Conservation (phyloP, 208 protist genomes). For the Crithidia sp. region DNA sequence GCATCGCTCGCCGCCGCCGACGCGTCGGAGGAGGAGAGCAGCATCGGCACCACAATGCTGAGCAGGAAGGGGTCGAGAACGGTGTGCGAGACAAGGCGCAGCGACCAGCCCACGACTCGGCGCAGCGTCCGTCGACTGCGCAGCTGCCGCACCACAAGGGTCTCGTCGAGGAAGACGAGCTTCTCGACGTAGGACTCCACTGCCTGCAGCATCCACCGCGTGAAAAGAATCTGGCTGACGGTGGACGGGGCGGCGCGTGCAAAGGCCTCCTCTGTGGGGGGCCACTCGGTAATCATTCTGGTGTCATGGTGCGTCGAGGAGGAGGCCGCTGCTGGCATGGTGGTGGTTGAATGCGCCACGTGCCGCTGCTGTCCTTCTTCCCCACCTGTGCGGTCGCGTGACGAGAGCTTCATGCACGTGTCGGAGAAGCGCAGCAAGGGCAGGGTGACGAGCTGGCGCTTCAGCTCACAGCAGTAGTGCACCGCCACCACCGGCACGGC, state of each 20-base stretch:
- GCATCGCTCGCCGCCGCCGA: background rate
- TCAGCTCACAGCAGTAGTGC: conserved; percentile 68
- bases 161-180: conserved; percentile 63
- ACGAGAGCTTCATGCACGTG: conserved; percentile 6
- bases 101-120: conserved; percentile 53
- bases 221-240: conserved; percentile 38
- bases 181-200: conserved; percentile 61
- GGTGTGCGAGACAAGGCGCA: conserved; percentile 64
- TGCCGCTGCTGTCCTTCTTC: background rate
- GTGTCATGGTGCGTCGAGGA: conserved; percentile 4
- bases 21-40: conserved; percentile 26
- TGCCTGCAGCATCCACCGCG: conserved; percentile 43
- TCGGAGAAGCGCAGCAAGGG: conserved; percentile 65
- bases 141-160: conserved; percentile 69
- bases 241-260: conserved; percentile 9
- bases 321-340: background rate
- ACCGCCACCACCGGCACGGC: conserved; percentile 61
- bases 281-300: conserved; percentile 8
- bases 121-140: conserved; percentile 65
- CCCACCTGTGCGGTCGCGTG: background rate
- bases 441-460: conserved; percentile 65
- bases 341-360: background rate
- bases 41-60: conserved; percentile 63
- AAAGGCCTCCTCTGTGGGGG: conserved; percentile 28
- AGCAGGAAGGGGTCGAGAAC: conserved; percentile 71